These are phyloP conservation scores for Diaporthe sp. DNA, from an alignment of 2,329 filamentous ascomycete species.

Conservation along the genomic window DNA sequence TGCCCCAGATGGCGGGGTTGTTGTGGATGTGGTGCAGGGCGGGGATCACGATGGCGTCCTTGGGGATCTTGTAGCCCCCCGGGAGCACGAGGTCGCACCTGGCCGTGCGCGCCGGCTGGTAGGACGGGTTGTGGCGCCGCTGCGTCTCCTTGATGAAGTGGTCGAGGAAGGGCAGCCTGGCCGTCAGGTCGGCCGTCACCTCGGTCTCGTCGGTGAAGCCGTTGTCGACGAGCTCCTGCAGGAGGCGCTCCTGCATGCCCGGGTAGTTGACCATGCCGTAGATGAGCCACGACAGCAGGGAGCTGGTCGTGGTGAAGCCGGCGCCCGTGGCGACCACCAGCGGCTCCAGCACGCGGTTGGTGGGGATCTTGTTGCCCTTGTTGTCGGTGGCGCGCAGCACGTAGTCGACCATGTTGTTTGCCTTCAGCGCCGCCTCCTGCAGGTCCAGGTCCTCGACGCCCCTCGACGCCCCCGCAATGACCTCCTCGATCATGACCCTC, in stretches of 20 bases:
- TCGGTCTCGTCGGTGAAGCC: slow-evolving; percentile 58
- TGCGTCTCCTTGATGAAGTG: slow-evolving; percentile 73
- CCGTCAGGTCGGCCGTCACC: slow-evolving; percentile 61
- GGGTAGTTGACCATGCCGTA: slow-evolving; percentile 67
- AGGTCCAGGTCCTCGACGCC: slow-evolving; percentile 57
- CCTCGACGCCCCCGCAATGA: slow-evolving; percentile 54
- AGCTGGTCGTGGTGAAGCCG: slow-evolving; percentile 72
- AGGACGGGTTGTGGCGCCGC: slow-evolving; percentile 71
- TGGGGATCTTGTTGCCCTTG: slow-evolving; percentile 67
- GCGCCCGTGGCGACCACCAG: slow-evolving; percentile 68
- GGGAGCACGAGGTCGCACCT: slow-evolving; percentile 69
- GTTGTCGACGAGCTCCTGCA: slow-evolving; percentile 70
- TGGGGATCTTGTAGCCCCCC: slow-evolving; percentile 69
- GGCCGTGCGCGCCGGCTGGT: slow-evolving; percentile 71
- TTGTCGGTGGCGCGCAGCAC: slow-evolving; percentile 65
- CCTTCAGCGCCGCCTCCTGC: slow-evolving; percentile 64
- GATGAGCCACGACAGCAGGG: slow-evolving; percentile 70
- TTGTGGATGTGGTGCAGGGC: slow-evolving; percentile 66
- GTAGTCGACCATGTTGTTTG: slow-evolving; percentile 64
- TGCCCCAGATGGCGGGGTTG: slow-evolving; percentile 69
- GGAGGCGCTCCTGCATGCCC: slow-evolving; percentile 67
- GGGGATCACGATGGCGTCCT: slow-evolving; percentile 65
- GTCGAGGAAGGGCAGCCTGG: slow-evolving; percentile 66
- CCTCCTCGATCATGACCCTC: slow-evolving; percentile 53
- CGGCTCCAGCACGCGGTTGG: slow-evolving; percentile 53